phyloP scores from a whole-genome alignment of 2,329 filamentous ascomycete species.

The Diaporthe ilicicola region DNA sequence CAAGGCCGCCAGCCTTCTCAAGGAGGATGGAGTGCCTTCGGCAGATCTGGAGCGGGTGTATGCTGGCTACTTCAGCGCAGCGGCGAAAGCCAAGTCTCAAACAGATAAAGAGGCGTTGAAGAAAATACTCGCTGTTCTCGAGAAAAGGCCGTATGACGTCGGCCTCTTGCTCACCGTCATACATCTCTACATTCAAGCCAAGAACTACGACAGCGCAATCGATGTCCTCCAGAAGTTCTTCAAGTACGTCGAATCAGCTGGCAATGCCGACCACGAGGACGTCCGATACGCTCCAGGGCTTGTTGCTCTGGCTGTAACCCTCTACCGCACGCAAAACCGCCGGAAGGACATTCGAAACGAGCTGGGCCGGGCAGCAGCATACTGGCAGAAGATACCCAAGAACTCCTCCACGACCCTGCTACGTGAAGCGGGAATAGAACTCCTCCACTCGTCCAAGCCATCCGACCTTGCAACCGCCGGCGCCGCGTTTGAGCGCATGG shows the following conservation, averaged over 20 bases:
- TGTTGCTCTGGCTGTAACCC: conserved; percentile 78
- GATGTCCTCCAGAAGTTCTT: conserved; percentile 80
- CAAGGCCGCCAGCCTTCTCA: conserved; percentile 55
- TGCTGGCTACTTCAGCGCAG: conserved; percentile 68
- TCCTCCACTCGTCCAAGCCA: conserved; percentile 77
- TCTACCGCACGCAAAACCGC: conserved; percentile 81
- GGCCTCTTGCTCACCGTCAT: conserved; percentile 82
- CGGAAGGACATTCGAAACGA: conserved; percentile 76
- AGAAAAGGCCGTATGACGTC: conserved; percentile 80
- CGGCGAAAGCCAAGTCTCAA: conserved; percentile 72
- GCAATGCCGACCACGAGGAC: conserved; percentile 65
- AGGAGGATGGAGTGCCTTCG: conserved; percentile 40
- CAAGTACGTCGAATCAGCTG: conserved; percentile 71
- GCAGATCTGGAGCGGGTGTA: conserved; percentile 38
- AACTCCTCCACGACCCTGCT: conserved; percentile 62
- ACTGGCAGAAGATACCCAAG: conserved; percentile 69
- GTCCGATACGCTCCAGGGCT: conserved; percentile 86
- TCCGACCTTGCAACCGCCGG: conserved; percentile 76
- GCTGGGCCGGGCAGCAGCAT: conserved; percentile 78
- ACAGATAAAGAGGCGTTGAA: conserved; percentile 75
- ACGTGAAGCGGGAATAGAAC: conserved; percentile 81
- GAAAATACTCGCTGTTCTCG: conserved; percentile 72
- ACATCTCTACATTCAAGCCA: conserved; percentile 79
- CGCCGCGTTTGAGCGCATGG: conserved; percentile 80
- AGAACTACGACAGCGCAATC: conserved; percentile 78